These are phyloP conservation scores for Aspergillus quadrilineatus DNA, from an alignment of 2,329 filamentous ascomycete genomes.

Conservation along the genomic window DNA sequence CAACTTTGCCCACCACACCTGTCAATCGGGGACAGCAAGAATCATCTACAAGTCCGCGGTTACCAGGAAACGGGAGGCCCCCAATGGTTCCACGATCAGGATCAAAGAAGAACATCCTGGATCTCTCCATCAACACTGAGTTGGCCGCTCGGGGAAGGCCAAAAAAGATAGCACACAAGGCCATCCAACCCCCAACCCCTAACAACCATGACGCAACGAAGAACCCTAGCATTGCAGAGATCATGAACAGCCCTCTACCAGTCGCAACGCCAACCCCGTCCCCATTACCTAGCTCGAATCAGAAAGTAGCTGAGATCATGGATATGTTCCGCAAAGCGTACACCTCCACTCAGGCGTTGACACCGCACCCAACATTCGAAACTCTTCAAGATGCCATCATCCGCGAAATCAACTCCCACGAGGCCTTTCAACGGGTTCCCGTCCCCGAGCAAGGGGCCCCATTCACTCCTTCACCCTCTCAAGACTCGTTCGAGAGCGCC, in stretches of 20 bases:
- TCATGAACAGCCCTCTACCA: slow-evolving; percentile 43
- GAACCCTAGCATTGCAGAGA: slow-evolving; percentile 41
- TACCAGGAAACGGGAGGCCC: slow-evolving; percentile 10
- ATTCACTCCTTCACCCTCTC: slow-evolving; percentile 33
- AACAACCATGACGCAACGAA: slow-evolving; percentile 25
- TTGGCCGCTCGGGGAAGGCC: slow-evolving; percentile 34
- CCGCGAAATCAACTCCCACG: slow-evolving; percentile 46
- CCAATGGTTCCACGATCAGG: slow-evolving; percentile 20
- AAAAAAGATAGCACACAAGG: slow-evolving; percentile 35
- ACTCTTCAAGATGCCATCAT: slow-evolving; percentile 45
- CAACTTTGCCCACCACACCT: slow-evolving; percentile 30
- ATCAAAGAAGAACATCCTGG: slow-evolving; percentile 39
- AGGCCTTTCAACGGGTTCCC: slow-evolving; percentile 40
- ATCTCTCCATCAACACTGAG: slow-evolving; percentile 43
- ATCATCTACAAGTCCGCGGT: slow-evolving; percentile 10
- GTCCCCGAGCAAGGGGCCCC: slow-evolving; percentile 31
- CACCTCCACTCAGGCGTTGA: slow-evolving; percentile 27
- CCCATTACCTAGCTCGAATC: slow-evolving; percentile 26
- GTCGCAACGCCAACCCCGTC: slow-evolving; percentile 26
- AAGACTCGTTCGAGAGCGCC: slow-evolving; percentile 24
- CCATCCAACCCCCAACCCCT: slow-evolving; percentile 39
- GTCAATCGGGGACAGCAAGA: slow-evolving; percentile 10
- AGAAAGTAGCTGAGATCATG: slow-evolving; percentile 43
- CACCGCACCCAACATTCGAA: slow-evolving; percentile 40
- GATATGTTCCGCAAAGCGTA: slow-evolving; percentile 43